Base-by-base conservation (phyloP, 2,329 filamentous ascomycete species). In the Aureobasidium zeae region DNA sequence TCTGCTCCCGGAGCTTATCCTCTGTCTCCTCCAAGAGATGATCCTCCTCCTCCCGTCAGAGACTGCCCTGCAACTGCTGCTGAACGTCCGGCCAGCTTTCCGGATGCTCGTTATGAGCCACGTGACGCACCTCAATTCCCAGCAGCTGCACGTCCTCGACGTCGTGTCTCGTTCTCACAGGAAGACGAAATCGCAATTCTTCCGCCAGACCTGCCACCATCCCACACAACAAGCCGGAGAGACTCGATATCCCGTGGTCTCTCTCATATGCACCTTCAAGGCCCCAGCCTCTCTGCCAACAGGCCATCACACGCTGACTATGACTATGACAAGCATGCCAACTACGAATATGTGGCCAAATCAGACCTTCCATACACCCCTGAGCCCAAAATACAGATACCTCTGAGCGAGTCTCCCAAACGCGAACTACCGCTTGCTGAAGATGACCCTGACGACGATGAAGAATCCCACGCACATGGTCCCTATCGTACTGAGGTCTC, bases 361-460 rank as follows among this genome's bases (percentile, higher is more conserved):
- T n/a, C 39, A 15, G 29, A 43, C 19, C 15, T 16, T 19, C 19
- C 25, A 9, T 33, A 45, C 26, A 22, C 25, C 6, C 34, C 43
- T 6, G 43, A 45, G 21, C 20, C 26, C 13, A 45, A 38, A 11
- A n/a, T n/a, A n/a, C 21, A 21, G 19, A 15, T 21, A 6, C 37
- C 45, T 6, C 38, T 47, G 8, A 34, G 28, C 16, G 45, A 47
- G 10, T 47, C 45, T 10, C 45, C 45, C 15, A 19, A 19, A 8
- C 45, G 45, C n/a, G 45, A 47, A 16, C 30, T 24, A 15, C n/a
- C 25, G 13, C 45, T 42, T 9, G 26, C 15, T 4, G 29, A 37
- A 19, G n/a, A n/a, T n/a, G n/a, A n/a, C n/a, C n/a, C n/a, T n/a
- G n/a, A 15, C 7, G 28, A 41, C 13, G 36, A 22, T 9, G 28